Conservation (phyloP, 1,284 basidiomycete species). For the Sporisorium sorghi region DNA sequence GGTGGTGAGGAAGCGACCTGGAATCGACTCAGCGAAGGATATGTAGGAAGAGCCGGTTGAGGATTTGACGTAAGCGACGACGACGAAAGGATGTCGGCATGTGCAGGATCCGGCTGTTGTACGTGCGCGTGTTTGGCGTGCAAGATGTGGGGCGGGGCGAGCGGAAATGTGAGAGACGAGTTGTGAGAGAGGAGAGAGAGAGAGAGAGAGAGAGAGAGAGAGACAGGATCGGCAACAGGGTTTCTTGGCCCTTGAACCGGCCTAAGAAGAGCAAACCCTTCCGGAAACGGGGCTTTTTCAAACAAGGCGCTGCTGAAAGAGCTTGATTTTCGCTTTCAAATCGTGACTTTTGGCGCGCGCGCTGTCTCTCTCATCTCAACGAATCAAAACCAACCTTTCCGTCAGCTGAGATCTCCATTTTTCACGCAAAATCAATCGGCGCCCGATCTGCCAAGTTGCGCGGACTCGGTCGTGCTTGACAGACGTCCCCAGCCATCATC, state of each 20-base stretch:
- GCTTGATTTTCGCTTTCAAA: conserved; percentile 1
- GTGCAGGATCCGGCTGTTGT: not conserved
- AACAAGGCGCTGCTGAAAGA: conserved; percentile 4
- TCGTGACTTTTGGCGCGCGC: not conserved
- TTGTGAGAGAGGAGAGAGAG: too few species aligned
- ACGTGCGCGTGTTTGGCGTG: not conserved
- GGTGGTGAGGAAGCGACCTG: not conserved
- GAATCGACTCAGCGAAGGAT: not conserved
- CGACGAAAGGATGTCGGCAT: not conserved
- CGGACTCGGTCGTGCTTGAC: not conserved
- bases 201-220: not conserved
- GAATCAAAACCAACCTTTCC: conserved; percentile 25
- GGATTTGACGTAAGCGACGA: conserved; percentile 4
- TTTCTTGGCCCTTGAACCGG: conserved; percentile 6
- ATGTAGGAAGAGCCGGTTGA: not conserved
- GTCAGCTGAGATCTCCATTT: conserved; percentile 16
- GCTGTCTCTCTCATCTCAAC: not conserved
- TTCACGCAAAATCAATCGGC: too few species aligned
- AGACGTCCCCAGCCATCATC: not conserved
- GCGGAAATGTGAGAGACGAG: conserved; percentile 7
- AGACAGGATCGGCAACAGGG: conserved; percentile 5
- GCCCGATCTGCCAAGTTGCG: not conserved
- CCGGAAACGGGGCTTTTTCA: conserved; percentile 36
- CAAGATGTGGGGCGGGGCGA: conserved; percentile 1
- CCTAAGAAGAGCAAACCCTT: not conserved